phyloP scores from a whole-genome alignment of 192 early-diverging fungal species.

The Phlyctochytrium planicorne region DNA sequence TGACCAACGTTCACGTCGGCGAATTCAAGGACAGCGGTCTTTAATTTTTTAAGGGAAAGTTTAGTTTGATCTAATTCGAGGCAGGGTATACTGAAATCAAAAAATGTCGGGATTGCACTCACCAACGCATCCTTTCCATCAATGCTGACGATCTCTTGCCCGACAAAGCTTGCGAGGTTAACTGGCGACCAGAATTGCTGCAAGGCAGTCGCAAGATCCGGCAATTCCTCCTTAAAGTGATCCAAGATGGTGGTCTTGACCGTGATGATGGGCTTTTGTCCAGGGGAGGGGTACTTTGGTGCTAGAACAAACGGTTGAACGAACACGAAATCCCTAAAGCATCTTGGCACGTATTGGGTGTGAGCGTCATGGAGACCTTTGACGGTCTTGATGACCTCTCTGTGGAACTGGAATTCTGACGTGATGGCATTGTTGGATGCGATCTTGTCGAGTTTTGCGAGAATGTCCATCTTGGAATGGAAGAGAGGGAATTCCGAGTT shows the following conservation, averaged over 20 bases:
- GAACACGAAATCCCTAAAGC: background rate
- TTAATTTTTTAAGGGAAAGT: too few species aligned
- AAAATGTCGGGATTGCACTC: too few species aligned
- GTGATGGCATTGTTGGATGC: background rate
- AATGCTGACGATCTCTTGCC: background rate
- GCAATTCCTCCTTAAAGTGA: background rate
- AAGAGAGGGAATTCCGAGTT: background rate
- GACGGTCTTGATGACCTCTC: background rate
- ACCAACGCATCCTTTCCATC: constrained; percentile 1
- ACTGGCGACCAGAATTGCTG: background rate
- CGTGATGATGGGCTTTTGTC: background rate
- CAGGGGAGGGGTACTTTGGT: background rate
- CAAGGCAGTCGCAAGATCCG: background rate
- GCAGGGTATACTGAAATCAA: too few species aligned
- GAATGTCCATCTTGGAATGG: background rate
- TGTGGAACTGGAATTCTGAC: background rate
- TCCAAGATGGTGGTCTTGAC: background rate
- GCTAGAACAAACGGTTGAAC: constrained; percentile 2
- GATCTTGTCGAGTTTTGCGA: background rate
- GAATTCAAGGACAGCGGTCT: background rate
- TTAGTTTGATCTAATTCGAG: too few species aligned
- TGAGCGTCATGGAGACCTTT: constrained; percentile 2
- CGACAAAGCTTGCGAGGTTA: background rate
- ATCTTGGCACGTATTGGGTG: background rate
- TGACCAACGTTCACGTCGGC: constrained; percentile 8